Evolutionary conservation across 805 yeast species (phyloP).

Genomic region (Saccharomycopsis oosterbeekiorum): DNA sequence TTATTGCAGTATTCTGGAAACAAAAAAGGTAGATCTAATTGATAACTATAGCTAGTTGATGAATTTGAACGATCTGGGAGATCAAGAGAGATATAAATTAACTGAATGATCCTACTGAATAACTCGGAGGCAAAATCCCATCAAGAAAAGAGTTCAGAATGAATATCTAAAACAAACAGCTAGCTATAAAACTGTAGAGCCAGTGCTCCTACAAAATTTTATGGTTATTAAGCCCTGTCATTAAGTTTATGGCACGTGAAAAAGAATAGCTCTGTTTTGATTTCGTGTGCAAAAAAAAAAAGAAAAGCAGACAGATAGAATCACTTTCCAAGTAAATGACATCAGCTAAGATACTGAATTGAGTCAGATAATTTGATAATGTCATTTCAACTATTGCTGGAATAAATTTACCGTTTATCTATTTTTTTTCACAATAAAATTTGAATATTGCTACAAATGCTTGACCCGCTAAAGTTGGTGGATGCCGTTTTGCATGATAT

Average conservation of each 20-base stretch:
- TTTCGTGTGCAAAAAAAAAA: no score
- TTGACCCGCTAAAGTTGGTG: background rate
- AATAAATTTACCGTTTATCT: no score
- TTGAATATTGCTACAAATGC: background rate
- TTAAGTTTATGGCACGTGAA: no score
- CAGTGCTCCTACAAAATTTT: background rate
- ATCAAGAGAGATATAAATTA: background rate
- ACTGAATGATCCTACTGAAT: background rate
- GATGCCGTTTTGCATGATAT: background rate
- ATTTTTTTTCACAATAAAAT: no score
- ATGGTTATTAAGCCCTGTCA: background rate
- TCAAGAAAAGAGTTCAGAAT: no score
- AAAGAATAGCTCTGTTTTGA: no score
- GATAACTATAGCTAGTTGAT: background rate
- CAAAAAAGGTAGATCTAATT: no score
- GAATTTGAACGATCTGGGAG: background rate
- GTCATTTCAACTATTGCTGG: no score
- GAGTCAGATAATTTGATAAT: background rate
- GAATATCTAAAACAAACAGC: no score
- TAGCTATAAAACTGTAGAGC: background rate
- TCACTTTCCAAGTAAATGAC: background rate
- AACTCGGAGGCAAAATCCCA: background rate
- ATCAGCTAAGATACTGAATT: background rate
- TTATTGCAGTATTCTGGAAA: background rate
- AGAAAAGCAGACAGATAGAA: background rate